These are phyloP conservation scores for Ricinus communis DNA, from an alignment of 345 rosid species.

Conservation along the genomic window DNA sequence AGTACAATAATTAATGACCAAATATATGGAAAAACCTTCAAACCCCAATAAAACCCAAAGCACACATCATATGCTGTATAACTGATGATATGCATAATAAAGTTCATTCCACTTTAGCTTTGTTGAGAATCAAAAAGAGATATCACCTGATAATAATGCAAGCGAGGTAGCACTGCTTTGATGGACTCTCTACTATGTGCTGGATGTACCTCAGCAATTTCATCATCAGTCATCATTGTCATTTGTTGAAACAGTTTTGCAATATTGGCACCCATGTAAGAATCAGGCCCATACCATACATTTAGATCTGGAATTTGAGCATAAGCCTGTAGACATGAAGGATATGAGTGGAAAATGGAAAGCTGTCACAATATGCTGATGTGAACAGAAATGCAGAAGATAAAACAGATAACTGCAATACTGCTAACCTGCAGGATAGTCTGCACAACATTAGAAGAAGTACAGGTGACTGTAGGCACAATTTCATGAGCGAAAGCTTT, in stretches of 20 bases:
- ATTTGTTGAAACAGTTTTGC: conserved; percentile 80
- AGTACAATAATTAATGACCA: neutral
- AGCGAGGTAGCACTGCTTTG: conserved; percentile 58
- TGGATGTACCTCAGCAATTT: conserved; percentile 73
- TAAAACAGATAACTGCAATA: conserved; percentile 1
- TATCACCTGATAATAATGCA: conserved; percentile 77
- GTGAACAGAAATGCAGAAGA: neutral
- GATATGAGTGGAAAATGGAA: neutral
- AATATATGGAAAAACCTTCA: neutral
- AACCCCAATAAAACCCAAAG: neutral
- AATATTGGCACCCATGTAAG: conserved; percentile 98
- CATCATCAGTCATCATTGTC: conserved; percentile 85
- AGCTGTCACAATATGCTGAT: neutral
- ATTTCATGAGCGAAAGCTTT: conserved; percentile 95
- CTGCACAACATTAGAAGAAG: conserved; percentile 94
- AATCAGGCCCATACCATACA: conserved; percentile 94
- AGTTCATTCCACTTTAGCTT: neutral
- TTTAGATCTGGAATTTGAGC: conserved; percentile 74
- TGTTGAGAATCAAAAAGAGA: neutral
- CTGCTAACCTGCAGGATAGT: conserved; percentile 81
- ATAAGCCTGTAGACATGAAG: conserved; percentile 62
- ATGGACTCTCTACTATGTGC: conserved; percentile 64
- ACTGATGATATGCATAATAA: neutral
- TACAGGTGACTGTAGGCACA: conserved; percentile 96
- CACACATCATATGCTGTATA: neutral